Percentiles rank a stretch among this genome's conserved stretches.
Evolutionary conservation across 768 basidiomycete species (phyloP).

Genomic region (Leccinum rimulosum): DNA sequence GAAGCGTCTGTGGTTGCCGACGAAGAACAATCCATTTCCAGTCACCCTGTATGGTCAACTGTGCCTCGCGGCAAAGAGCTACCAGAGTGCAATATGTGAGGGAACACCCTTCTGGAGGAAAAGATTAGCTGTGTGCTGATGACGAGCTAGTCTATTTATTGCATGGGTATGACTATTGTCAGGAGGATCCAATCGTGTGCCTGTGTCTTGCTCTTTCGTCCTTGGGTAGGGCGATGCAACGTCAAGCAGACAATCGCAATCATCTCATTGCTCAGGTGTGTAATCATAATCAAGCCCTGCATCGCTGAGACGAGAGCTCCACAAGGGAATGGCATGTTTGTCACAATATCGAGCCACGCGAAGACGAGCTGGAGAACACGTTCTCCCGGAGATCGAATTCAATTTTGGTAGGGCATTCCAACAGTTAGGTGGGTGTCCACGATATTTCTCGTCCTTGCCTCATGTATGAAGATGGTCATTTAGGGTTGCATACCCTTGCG

Average conservation of each 20-base stretch:
- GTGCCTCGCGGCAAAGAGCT: slow-evolving; percentile 81
- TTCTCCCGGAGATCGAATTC: slow-evolving; percentile 78
- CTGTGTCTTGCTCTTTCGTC: slow-evolving; percentile 82
- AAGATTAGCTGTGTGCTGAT: not conserved
- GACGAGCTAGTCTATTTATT: slow-evolving; percentile 71
- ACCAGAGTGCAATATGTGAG: slow-evolving; percentile 89
- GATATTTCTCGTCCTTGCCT: not conserved
- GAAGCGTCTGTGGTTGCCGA: slow-evolving; percentile 46
- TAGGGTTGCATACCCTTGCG: slow-evolving; percentile 81
- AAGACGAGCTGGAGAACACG: slow-evolving; percentile 36
- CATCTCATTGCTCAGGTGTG: slow-evolving; percentile 75
- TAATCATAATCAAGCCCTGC: not conserved
- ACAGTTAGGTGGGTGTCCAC: slow-evolving; percentile 66
- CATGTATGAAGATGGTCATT: not conserved
- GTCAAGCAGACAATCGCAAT: slow-evolving; percentile 91
- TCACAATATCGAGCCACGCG: slow-evolving; percentile 74
- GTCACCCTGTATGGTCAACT: slow-evolving; percentile 80
- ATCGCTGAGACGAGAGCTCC: not conserved
- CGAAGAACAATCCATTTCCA: slow-evolving; percentile 66
- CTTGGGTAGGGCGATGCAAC: slow-evolving; percentile 85
- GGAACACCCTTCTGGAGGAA: slow-evolving; percentile 5
- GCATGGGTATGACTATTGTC: slow-evolving; percentile 83
- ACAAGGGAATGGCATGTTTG: slow-evolving; percentile 80
- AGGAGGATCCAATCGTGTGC: slow-evolving; percentile 82
- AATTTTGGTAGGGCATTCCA: slow-evolving; percentile 94